Evolutionary conservation across 345 rosid genomes (phyloP).

Genomic region (Hibiscus mutabilis): DNA sequence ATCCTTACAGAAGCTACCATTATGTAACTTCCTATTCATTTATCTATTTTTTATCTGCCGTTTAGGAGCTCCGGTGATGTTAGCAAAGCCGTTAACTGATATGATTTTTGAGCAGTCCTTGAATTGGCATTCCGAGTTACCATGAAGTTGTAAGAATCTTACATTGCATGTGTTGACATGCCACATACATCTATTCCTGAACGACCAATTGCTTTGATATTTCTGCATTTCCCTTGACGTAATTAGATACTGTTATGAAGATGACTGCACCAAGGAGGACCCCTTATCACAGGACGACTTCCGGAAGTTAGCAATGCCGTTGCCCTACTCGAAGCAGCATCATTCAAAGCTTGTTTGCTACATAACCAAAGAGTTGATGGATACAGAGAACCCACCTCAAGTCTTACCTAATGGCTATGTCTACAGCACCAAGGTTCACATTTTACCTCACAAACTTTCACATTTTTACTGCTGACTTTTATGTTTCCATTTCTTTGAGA

Average conservation of each 20-base stretch:
- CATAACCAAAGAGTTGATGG: constrained; percentile 91
- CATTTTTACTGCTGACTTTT: not conserved
- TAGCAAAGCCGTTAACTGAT: too few species aligned
- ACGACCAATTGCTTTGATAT: too few species aligned
- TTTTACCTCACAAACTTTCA: not conserved
- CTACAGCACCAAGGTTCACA: constrained; percentile 77
- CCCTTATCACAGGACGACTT: constrained; percentile 91
- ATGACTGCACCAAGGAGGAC: constrained; percentile 87
- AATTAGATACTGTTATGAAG: constrained; percentile 66
- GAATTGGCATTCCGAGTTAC: not conserved
- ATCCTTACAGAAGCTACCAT: constrained; percentile 29
- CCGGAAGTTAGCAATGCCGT: constrained; percentile 66
- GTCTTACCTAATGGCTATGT: constrained; percentile 94
- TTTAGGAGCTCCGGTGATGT: too few species aligned
- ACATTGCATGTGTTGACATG: not conserved
- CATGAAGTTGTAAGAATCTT: not conserved
- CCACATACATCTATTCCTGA: too few species aligned
- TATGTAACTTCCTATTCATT: not conserved
- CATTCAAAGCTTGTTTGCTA: constrained; percentile 95
- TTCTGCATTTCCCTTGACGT: constrained; percentile 31
- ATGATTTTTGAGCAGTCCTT: too few species aligned
- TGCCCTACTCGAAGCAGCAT: constrained; percentile 90
- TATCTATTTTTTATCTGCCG: not conserved
- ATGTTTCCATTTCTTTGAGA: too few species aligned
- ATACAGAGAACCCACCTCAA: constrained; percentile 96